phyloP scores from a whole-genome alignment of 768 basidiomycete species.

The Baorangia bicolor region DNA sequence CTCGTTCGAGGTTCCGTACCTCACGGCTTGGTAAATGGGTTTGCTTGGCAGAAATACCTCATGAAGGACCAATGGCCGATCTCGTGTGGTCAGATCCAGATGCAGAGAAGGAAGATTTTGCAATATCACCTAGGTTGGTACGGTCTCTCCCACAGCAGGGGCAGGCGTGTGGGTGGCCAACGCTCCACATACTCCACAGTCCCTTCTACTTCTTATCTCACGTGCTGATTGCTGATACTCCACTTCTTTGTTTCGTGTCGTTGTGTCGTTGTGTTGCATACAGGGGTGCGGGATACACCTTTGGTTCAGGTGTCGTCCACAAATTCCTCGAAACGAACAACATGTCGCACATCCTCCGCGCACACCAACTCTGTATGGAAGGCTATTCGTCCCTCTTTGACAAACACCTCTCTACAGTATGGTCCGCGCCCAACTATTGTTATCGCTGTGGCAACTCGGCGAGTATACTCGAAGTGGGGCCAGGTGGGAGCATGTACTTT shows the following conservation, averaged over 20 bases:
- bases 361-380: constrained; percentile 99
- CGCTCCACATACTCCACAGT: constrained; percentile 11
- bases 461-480: constrained; percentile 93
- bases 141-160: constrained; percentile 10
- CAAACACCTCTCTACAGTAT: constrained; percentile 93
- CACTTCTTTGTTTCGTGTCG: constrained; percentile 4
- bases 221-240: constrained; percentile 8
- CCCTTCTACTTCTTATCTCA: constrained; percentile 11
- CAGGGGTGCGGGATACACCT: constrained; percentile 98
- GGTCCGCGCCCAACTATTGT: constrained; percentile 99
- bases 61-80: constrained; percentile 99
- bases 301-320: constrained; percentile 95
- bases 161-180: constrained; percentile 4
- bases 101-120: constrained; percentile 98
- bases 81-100: constrained; percentile 99
- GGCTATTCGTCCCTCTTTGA: constrained; percentile 98
- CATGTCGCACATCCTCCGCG: constrained; percentile 96
- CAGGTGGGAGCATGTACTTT: constrained; percentile 84
- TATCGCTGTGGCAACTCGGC: constrained; percentile 98
- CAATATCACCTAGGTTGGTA: constrained; percentile 91
- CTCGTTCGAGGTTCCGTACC: constrained; percentile 21
- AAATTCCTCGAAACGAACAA: constrained; percentile 96
- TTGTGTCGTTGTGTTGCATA: not conserved
- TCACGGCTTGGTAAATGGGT: constrained; percentile 18
- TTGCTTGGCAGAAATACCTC: constrained; percentile 79